Conservation (phyloP, 2,329 filamentous ascomycete species). For the Fusarium circinatum region DNA sequence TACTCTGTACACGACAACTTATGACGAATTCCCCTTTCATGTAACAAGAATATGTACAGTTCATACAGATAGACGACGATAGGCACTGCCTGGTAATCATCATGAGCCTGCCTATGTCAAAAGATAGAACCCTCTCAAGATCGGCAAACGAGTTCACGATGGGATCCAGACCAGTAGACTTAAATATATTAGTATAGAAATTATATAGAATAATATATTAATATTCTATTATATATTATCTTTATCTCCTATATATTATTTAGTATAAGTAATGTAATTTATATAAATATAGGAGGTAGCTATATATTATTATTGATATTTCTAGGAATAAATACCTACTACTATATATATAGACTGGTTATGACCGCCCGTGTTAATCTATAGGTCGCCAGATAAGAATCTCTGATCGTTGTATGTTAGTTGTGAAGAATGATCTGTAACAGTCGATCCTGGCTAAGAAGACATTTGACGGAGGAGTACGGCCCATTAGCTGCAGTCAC, state of each 20-base stretch:
- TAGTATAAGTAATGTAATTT: no score
- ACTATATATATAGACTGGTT: neutral
- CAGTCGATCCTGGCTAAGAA: neutral
- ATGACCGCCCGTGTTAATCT: neutral
- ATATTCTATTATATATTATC: neutral
- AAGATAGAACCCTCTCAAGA: constrained; percentile 6
- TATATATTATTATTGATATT: neutral
- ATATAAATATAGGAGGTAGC: neutral
- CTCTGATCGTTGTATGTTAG: neutral
- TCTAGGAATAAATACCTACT: neutral
- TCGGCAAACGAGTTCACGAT: neutral
- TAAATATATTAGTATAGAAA: neutral
- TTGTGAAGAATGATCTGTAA: neutral
- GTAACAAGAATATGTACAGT: constrained; percentile 13
- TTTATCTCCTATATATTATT: neutral
- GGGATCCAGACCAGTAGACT: neutral
- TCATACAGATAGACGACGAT: constrained; percentile 28
- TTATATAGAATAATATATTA: neutral
- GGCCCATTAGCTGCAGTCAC: neutral
- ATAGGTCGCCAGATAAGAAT: neutral
- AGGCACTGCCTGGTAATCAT: neutral
- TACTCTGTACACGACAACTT: constrained; percentile 12
- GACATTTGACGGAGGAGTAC: neutral
- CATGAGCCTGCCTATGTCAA: neutral
- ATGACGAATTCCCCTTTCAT: constrained; percentile 6